These are phyloP conservation scores for Yarrowia bubula DNA, from an alignment of 805 yeast genomes.

Conservation along the genomic window DNA sequence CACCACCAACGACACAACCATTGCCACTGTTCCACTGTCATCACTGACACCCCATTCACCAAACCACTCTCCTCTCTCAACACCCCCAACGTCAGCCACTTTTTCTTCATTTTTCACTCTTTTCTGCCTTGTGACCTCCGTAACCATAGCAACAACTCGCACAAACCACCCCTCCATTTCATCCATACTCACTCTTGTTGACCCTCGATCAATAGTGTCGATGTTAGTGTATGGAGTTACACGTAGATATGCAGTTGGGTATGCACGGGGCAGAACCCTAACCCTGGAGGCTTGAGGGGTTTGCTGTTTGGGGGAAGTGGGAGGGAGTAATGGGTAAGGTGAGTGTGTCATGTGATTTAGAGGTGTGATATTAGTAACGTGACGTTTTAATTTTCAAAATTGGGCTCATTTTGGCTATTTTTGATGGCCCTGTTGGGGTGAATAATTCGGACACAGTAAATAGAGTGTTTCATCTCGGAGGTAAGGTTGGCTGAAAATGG, in stretches of 20 bases:
- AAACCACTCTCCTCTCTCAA: too few species aligned
- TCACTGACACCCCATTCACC: too few species aligned
- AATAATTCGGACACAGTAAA: not conserved
- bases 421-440: not conserved
- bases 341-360: not conserved
- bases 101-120: too few species aligned
- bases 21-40: too few species aligned
- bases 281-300: conserved; percentile 13
- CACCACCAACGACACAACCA: too few species aligned
- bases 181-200: not conserved
- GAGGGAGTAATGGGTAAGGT: not conserved
- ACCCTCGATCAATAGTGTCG: not conserved
- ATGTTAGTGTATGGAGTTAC: conserved; percentile 20
- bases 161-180: not conserved
- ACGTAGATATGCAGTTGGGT: not conserved
- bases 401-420: not conserved
- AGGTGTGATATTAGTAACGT: not conserved
- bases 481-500: not conserved
- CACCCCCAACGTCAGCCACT: too few species aligned
- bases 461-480: not conserved
- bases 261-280: not conserved
- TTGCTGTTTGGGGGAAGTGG: not conserved
- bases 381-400: not conserved
- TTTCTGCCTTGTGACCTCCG: not conserved
- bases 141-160: not conserved